Base-by-base conservation (phyloP, 768 basidiomycete species). In the Tylopilus felleus region DNA sequence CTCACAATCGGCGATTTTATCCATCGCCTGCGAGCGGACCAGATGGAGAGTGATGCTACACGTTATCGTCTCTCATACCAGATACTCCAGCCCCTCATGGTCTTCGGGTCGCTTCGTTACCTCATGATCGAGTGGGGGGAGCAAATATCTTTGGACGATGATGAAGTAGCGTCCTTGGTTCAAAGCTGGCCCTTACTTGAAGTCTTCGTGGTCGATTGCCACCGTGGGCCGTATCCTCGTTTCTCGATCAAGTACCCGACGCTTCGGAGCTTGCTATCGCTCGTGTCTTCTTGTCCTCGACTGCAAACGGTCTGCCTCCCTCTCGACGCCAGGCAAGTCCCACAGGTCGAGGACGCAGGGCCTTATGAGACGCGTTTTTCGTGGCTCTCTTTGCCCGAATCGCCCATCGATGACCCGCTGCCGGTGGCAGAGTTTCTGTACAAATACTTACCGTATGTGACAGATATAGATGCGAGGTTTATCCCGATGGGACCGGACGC, bases 311-410 rank as follows among this genome's bases (percentile, higher is more conserved):
- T 60, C 47, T 27, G 25, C n/a, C 41, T 61, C 0, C 44, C 51
- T 5, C 36, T 63, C 13, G 62, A 63, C n/a, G 62, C 59, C 9
- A 48, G 51, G 35, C 4, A 60, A 7, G 40, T 64, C 5, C 61
- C 58, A 16, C 22, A 19, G 40, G 22, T 39, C 22, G 8, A 48
- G 13, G 52, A 46, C 1, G 22, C 27, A 23, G 27, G 41, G 9
- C 17, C 46, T 8, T 31, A 28, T 6, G 16, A 44, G n/a, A 49
- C 51, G 5, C 2, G 38, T 4, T 49, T 62, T 27, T 13, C 8
- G 2, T 31, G 7, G 4, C 43, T 60, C 43, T 22, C 31, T 0
- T 21, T 55, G n/a, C 40, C 53, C 3, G 60, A 63, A 47, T 60
- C 61, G 1, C 58, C 61, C 0, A 53, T 63, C 28, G 39, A 45